Base-by-base conservation (phyloP, 805 yeast species). In the Saccharomycopsis sp. region DNA sequence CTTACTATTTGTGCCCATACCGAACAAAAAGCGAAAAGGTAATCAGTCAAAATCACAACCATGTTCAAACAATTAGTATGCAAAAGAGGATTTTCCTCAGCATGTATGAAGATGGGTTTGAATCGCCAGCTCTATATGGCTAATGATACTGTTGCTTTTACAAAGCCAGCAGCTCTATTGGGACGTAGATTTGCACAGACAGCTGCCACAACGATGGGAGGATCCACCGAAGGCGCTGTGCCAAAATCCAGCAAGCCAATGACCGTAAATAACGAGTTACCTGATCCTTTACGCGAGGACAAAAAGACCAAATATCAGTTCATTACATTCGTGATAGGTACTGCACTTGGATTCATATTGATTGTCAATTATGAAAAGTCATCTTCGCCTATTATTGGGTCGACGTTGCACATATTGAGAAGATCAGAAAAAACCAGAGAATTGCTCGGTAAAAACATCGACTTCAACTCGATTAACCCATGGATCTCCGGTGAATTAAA, bases 311-410 rank as follows among this genome's bases (percentile, higher is more conserved):
- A 84, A 57, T 66, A 74, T 22, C 81, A 83, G 58, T 85, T 91
- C 69, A 70, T 77, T 3, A 71, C 73, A 1, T 87, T 87, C 67
- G 71, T 79, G 52, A 70, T 75, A 14, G 72, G 79, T 55, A 83
- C 86, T 80, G 78, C 79, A 23, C 72, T 77, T 2, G 73, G 86
- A 1, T 72, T 86, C 54, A 75, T 79, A 34, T 79, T 88, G 34
- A 88, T 93, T 66, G 86, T 93, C 80, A 92, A 94, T 75, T 92
- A 93, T 72, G 99, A 94, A 70, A 92, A 91, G 70, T 84, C 91
- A 19, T 84, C 87, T 52, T 89, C 97, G 14, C 97, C 98, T 1
- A 81, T 93, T 60, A 87, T 93, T 65, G 81, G 87, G 47, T 92
- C 96, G 3, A 87, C 97, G 2, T 75, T 94, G 70, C 91, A 89